Evolutionary conservation across 2,329 filamentous ascomycete species (phyloP), one percentile per base, ranked within the genome.

Genomic region (Colletotrichum euphorbiae): DNA sequence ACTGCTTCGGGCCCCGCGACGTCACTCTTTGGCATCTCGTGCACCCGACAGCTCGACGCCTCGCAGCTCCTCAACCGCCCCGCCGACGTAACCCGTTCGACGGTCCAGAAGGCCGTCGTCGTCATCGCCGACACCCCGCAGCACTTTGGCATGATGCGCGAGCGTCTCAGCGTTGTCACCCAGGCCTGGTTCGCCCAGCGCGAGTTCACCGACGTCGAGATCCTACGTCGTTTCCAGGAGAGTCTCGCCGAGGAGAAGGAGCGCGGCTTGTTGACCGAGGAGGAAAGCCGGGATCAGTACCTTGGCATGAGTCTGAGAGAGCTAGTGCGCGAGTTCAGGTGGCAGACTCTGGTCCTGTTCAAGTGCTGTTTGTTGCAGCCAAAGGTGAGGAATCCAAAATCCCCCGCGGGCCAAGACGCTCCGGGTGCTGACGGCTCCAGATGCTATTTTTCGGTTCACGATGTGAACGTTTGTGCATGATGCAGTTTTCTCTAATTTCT

Each of bases 381-480:
- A 61, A 99, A 98, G 89, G 94, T 97, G 72, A 67, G 75, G 28
- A 28, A 8, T 28, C 28, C 28, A 28, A 28, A 28, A 8, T 28
- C 28, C 6, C 28, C 28, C 28, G 7, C 28, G 28, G 28, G 28
- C 28, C 28, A 28, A 28, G 28, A 28, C 2, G 6, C 28, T 28
- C 28, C 17, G 24, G 1, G 31, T 60, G 40, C 43, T 51, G 28
- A 66, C 24, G 28, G 58, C 5, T 31, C 0, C 73, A 97, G 94
- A 98, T 98, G 92, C 90, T 99, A 61, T 98, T 99, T 82, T 99
- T 98, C 75, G 94, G 96, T 70, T 94, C 95, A n/a, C 90, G 94
- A 74, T 98, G 96, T 79, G 96, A 99, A 80, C 88, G 92, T 71
- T 83, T 99, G 73, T 99, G 96, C 86, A 97, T 98, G 92, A 94